Evolutionary conservation across 2,329 filamentous ascomycete species (phyloP).

Genomic region (Ceratocystis papillata): DNA sequence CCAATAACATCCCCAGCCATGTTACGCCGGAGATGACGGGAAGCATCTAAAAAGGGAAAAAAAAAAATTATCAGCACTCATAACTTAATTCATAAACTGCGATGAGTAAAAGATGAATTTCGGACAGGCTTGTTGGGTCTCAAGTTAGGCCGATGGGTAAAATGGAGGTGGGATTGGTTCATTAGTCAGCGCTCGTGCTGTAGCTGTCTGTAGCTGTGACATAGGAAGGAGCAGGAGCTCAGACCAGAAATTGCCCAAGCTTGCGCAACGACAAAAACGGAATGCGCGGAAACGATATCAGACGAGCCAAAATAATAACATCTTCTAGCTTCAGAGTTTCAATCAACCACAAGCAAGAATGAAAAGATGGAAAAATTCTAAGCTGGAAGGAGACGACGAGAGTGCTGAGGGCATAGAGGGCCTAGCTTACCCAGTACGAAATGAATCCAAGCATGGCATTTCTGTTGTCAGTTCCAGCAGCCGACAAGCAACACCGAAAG

Average conservation of each 20-base stretch:
- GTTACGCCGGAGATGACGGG: conserved; percentile 56
- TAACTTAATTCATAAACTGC: neutral
- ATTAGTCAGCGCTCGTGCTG: neutral
- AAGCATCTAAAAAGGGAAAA: conserved; percentile 40
- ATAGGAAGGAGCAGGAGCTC: conserved; percentile 5
- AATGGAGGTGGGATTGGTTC: neutral
- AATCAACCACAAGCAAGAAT: neutral
- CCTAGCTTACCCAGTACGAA: conserved; percentile 23
- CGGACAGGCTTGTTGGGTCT: too few species aligned
- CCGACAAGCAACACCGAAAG: neutral
- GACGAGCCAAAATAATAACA: neutral
- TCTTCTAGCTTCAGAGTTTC: neutral
- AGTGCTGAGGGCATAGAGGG: neutral
- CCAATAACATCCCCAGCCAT: conserved; percentile 58
- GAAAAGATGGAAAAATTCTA: neutral
- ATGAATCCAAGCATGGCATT: conserved; percentile 21
- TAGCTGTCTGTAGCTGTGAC: neutral
- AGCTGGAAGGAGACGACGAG: neutral
- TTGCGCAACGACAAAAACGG: neutral
- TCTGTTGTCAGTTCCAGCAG: neutral
- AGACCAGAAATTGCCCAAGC: neutral
- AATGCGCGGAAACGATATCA: neutral
- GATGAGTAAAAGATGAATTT: neutral
- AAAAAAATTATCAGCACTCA: neutral
- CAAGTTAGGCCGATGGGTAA: neutral